These are phyloP conservation scores for Vitis labrusca DNA, from an alignment of 164 flowering plant species.

Conservation along the genomic window DNA sequence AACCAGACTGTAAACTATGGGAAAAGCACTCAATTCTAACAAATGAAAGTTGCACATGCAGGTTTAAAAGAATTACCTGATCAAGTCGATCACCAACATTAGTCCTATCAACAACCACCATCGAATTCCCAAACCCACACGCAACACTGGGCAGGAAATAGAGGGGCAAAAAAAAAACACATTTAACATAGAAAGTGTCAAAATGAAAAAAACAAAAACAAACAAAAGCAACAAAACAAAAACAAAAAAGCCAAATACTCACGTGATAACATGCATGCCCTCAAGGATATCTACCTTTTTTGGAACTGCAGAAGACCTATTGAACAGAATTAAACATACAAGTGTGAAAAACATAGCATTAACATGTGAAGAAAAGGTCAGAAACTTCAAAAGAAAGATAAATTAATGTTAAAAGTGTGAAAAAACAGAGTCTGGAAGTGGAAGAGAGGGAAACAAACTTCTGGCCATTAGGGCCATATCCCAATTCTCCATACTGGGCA, in stretches of 20 bases:
- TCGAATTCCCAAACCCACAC: slow-evolving; percentile 62
- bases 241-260: slow-evolving; percentile 2
- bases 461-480: slow-evolving; percentile 87
- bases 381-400: neutral
- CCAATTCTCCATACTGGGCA: slow-evolving; percentile 89
- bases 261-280: slow-evolving; percentile 92
- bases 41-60: too few species aligned
- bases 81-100: too few species aligned
- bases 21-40: too few species aligned
- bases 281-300: slow-evolving; percentile 91
- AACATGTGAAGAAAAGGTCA: neutral
- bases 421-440: neutral
- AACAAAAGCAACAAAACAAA: neutral
- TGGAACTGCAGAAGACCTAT: slow-evolving; percentile 87
- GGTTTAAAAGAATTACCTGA: too few species aligned
- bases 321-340: slow-evolving; percentile 6
- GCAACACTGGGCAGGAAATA: slow-evolving; percentile 58
- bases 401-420: neutral
- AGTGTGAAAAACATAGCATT: neutral
- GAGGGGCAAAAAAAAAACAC: neutral
- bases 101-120: too few species aligned
- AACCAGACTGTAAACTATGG: too few species aligned
- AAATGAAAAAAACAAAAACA: too few species aligned
- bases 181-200: too few species aligned
- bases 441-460: slow-evolving; percentile 46